Conservation (phyloP, 1,139 yeast species). For the Petasospora fabianii region DNA sequence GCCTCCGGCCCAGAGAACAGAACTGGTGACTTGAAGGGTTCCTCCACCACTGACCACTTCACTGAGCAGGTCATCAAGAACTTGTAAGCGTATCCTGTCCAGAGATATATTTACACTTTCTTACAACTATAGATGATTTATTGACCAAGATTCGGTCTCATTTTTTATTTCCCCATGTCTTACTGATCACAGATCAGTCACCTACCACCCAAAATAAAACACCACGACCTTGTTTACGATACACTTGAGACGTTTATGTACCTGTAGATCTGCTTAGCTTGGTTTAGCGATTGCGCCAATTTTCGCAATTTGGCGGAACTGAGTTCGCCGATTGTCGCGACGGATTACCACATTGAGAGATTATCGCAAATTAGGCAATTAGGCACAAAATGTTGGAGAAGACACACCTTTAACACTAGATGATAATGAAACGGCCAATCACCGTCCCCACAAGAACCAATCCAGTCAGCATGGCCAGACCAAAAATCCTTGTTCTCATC, state of each 20-base stretch:
- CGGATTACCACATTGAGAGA: too few relatives aligned
- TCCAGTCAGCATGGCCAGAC: constrained; percentile 10
- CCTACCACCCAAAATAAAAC: background rate
- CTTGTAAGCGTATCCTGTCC: constrained; percentile 13
- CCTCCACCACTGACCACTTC: constrained; percentile 83
- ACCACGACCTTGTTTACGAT: background rate
- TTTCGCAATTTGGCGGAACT: too few relatives aligned
- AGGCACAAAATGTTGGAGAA: too few relatives aligned
- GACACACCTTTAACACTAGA: too few relatives aligned
- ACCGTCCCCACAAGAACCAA: background rate
- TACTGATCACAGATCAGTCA: background rate
- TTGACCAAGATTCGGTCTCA: background rate
- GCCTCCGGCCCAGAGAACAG: constrained; percentile 93
- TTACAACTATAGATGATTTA: background rate
- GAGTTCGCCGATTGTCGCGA: too few relatives aligned
- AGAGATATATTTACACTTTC: background rate
- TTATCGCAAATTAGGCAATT: too few relatives aligned
- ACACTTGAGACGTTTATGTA: too few relatives aligned
- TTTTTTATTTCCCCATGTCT: background rate
- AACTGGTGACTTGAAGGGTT: constrained; percentile 95
- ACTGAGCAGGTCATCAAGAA: constrained; percentile 71
- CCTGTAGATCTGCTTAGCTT: too few relatives aligned
- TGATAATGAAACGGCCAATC: too few relatives aligned
- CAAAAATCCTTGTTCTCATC: constrained; percentile 67
- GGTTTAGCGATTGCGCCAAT: too few relatives aligned